phyloP scores from a whole-genome alignment of 169 alveolate genomes.

The Eimeria praecox region DNA sequence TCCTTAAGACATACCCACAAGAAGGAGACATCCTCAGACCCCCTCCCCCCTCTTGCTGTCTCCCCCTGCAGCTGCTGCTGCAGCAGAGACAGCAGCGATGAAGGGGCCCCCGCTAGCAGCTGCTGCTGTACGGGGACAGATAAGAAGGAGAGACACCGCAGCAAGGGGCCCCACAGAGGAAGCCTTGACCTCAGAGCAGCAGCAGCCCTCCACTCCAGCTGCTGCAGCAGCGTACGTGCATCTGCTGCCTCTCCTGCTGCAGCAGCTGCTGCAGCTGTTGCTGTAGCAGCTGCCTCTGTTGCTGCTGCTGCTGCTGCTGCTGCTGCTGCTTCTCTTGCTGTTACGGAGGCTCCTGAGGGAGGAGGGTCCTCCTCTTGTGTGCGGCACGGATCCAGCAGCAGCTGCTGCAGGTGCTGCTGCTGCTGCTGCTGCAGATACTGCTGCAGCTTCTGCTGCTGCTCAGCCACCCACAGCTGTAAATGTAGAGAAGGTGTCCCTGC shows the following conservation, averaged over 20 bases:
- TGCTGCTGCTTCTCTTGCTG: neutral
- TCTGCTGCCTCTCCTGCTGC: slow-evolving; percentile 8
- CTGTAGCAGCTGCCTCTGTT: neutral
- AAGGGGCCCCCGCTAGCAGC: slow-evolving; percentile 23
- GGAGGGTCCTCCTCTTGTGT: neutral
- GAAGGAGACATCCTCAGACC: neutral
- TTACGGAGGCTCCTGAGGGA: neutral
- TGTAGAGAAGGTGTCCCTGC: slow-evolving; percentile 23
- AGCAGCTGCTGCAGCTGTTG: slow-evolving; percentile 5
- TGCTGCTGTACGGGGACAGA: slow-evolving; percentile 58
- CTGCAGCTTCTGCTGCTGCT: slow-evolving; percentile 3
- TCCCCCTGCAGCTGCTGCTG: neutral
- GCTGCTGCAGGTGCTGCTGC: slow-evolving; percentile 26
- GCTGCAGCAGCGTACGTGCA: slow-evolving; percentile 36
- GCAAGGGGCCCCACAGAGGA: slow-evolving; percentile 20
- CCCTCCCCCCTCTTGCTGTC: neutral
- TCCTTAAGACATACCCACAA: slow-evolving; percentile 16
- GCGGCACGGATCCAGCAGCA: slow-evolving; percentile 24
- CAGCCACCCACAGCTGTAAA: slow-evolving; percentile 9
- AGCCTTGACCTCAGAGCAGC: slow-evolving; percentile 25
- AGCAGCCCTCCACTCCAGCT: slow-evolving; percentile 23
- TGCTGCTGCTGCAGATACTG: neutral
- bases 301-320: neutral
- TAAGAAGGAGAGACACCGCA: neutral
- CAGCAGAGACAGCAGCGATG: neutral